Base-by-base conservation (phyloP, 106 monocot genomes). In the Alisma plantagoaquatica region DNA sequence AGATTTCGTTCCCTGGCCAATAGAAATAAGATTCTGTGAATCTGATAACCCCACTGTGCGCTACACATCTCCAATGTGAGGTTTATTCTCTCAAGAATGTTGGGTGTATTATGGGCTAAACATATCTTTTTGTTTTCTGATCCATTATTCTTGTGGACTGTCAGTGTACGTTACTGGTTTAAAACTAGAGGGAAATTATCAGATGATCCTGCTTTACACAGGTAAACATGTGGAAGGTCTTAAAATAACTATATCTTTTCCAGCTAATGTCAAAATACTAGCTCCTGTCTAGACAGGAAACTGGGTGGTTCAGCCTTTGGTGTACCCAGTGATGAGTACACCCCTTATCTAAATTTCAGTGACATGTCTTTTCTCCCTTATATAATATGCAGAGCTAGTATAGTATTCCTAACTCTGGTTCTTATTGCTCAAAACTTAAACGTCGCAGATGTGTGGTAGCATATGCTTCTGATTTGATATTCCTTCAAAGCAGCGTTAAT, bases 361-460 rank as follows among this genome's bases (percentile, higher is more conserved):
- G 45, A 21, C 16, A 4, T 42, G 16, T 56, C 4, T 31, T 22
- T 33, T n/a, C n/a, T n/a, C n/a, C n/a, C n/a, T n/a, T n/a, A n/a
- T n/a, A n/a, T n/a, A n/a, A n/a, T n/a, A n/a, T n/a, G n/a, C n/a
- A n/a, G n/a, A n/a, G n/a, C n/a, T n/a, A n/a, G n/a, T n/a, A n/a
- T n/a, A n/a, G n/a, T n/a, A n/a, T n/a, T n/a, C n/a, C n/a, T n/a
- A n/a, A n/a, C n/a, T n/a, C n/a, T n/a, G n/a, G n/a, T n/a, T n/a
- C n/a, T n/a, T n/a, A n/a, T n/a, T n/a, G n/a, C n/a, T n/a, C n/a
- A n/a, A 33, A 17, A 12, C 30, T 29, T 32, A 28, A 56, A 12
- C 67, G 27, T 24, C 81, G 60, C 79, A 98, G 90, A 66, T 98
- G 98, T 86, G 90, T 85, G 48, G 69, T 89, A 51, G 98, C 89